Percentiles rank a stretch among this genome's conserved stretches.
phyloP scores from a whole-genome alignment of 768 basidiomycete species.

The Mycena latifolia region DNA sequence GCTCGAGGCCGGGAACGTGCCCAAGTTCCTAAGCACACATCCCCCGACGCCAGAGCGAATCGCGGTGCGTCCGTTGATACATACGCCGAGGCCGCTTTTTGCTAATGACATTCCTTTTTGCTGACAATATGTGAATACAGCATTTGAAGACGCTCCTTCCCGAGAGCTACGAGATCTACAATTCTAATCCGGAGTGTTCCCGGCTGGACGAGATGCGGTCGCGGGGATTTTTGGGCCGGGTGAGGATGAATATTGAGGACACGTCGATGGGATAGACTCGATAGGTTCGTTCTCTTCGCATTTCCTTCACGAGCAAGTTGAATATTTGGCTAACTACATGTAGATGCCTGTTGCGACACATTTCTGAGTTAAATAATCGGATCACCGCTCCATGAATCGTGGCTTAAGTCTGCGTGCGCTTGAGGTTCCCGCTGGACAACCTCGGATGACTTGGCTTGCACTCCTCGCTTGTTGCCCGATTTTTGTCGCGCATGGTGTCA shows the following conservation, averaged over 20 bases:
- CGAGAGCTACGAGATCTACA: slow-evolving; percentile 66
- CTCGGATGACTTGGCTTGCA: too few relatives aligned
- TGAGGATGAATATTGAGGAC: slow-evolving; percentile 14
- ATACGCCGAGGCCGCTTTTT: not conserved
- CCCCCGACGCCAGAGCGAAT: slow-evolving; percentile 63
- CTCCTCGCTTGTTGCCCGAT: too few relatives aligned
- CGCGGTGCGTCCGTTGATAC: not conserved
- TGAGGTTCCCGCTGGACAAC: too few relatives aligned
- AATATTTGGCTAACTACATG: too few relatives aligned
- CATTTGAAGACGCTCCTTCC: slow-evolving; percentile 66
- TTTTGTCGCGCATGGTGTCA: too few relatives aligned
- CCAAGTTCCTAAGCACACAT: slow-evolving; percentile 84
- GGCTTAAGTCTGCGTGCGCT: too few relatives aligned
- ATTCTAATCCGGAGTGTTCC: slow-evolving; percentile 68
- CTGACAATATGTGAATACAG: slow-evolving; percentile 45
- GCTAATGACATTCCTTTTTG: not conserved
- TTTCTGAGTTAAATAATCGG: too few relatives aligned
- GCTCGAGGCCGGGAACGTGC: slow-evolving; percentile 57
- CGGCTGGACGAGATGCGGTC: slow-evolving; percentile 48
- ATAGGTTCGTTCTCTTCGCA: not conserved
- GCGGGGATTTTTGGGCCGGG: slow-evolving; percentile 11
- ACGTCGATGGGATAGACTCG: not conserved
- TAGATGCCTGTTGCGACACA: too few relatives aligned
- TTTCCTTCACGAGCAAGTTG: too few relatives aligned
- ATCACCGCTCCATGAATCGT: too few relatives aligned